Evolutionary conservation across 257 asterid genomes (phyloP).

Genomic region (Handroanthus guayacan): DNA sequence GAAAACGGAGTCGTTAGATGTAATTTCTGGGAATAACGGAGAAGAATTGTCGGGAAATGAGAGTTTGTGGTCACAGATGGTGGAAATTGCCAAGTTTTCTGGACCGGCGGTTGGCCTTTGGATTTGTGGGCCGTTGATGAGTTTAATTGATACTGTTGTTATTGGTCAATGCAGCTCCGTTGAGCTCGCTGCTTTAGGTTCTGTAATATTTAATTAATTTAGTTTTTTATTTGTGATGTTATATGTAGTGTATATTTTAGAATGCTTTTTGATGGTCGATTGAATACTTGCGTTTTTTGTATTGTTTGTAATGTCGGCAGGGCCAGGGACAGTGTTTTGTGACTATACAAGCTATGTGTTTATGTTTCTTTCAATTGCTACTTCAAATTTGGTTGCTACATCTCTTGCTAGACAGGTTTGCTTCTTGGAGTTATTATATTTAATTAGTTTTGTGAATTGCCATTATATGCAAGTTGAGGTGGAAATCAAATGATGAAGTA

Average conservation of each 20-base stretch:
- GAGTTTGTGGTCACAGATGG: conserved; percentile 70
- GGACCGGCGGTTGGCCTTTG: conserved; percentile 97
- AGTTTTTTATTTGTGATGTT: background rate
- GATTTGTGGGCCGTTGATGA: conserved; percentile 94
- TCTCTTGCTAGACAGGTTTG: conserved; percentile 84
- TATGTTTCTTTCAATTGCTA: conserved; percentile 96
- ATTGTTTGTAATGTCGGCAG: conserved; percentile 52
- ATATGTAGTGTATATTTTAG: background rate
- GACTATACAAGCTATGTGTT: conserved; percentile 82
- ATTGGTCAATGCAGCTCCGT: conserved; percentile 92
- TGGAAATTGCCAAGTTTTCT: conserved; percentile 89
- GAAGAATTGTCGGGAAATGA: conserved; percentile 64
- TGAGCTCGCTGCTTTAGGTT: conserved; percentile 97
- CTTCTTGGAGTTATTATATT: conserved; percentile 7
- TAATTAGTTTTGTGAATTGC: background rate
- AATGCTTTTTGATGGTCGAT: background rate
- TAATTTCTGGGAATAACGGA: conserved; percentile 29
- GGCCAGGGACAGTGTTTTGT: conserved; percentile 93
- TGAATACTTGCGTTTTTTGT: background rate
- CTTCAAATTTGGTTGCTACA: conserved; percentile 96
- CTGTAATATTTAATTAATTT: background rate
- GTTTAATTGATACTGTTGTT: conserved; percentile 94
- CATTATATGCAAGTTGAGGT: background rate
- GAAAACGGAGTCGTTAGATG: conserved; percentile 31
- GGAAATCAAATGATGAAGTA: conserved; percentile 14